Evolutionary conservation across 208 protist genomes (phyloP).

Genomic region (Lotmaria passim): DNA sequence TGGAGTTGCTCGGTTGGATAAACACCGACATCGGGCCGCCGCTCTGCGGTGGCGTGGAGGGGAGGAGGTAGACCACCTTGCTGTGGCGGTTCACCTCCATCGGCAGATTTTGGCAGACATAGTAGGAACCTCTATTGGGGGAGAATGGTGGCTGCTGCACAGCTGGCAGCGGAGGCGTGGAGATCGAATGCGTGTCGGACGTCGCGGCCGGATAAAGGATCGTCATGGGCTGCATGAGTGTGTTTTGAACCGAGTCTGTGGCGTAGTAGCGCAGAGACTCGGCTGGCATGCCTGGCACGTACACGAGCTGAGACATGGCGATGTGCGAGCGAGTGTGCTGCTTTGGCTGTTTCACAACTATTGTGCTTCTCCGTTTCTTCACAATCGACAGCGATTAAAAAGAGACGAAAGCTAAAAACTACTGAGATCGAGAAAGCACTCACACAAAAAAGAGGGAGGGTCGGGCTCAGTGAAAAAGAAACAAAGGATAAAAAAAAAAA

Average conservation of each 20-base stretch:
- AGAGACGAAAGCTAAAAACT: not conserved
- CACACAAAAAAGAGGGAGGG: no score
- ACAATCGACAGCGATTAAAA: no score
- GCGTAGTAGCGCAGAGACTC: conserved; percentile 19
- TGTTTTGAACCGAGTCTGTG: not conserved
- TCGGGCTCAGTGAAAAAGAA: no score
- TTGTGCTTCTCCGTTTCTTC: not conserved
- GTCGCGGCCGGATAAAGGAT: conserved; percentile 15
- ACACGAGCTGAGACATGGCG: conserved; percentile 29
- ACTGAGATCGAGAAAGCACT: no score
- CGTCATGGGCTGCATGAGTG: conserved; percentile 15
- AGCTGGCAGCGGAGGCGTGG: conserved; percentile 3
- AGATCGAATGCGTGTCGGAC: not conserved
- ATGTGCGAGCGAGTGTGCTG: not conserved
- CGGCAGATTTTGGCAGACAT: conserved; percentile 9
- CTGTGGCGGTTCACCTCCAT: conserved; percentile 12
- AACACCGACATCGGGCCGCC: conserved; percentile 14
- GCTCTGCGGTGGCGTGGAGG: not conserved
- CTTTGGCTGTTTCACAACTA: not conserved
- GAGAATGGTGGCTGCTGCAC: conserved; percentile 9
- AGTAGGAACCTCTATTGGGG: conserved; percentile 5
- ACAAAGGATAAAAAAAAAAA: no score
- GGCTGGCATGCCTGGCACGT: conserved; percentile 15
- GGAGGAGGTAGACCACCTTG: conserved; percentile 28
- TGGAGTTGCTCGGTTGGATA: conserved; percentile 17